Evolutionary conservation across 345 rosid genomes (phyloP), one percentile per base, ranked within the genome.

Genomic region (Draba incana): DNA sequence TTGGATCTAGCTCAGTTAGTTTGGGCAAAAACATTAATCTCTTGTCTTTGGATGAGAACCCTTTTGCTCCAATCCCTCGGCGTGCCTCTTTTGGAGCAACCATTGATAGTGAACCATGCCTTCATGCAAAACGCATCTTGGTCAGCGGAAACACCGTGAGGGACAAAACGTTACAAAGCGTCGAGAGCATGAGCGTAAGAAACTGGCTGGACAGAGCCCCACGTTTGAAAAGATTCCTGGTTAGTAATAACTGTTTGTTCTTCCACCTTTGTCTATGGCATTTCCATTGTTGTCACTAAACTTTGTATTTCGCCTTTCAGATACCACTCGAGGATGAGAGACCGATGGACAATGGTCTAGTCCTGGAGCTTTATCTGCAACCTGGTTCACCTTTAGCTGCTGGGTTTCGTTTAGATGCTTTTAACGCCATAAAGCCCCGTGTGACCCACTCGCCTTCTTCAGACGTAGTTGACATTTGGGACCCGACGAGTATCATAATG

Each of bases 11-110:
- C 75, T 94, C 97, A 58, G 80, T 94, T 50, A 87, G 82, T 78
- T 71, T 90, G 64, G 91, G 57, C 63, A 88, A 59, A 47, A 90
- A 86, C 80, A 71, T 93, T 33, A 86, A 77, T 80, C 90, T 91
- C 54, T 72, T 94, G 57, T 82, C 86, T 61, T 73, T 94, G 31
- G 97, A 94, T 59, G 97, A 87, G 75, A 94, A 91, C 78, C 97
- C 97, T 25, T 89, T 88, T 79, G 88, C 97, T 10, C 77, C 85
- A 70, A 83, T 78, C 42, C 84, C 71, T 49, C 79, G 94, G 1
- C 86, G 96, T 48, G 90, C 98, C 61, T 93, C 96, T 39, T 83
- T 85, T 75, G 91, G 96, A 76, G 99, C 95, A 53, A 75, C 89
- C 30, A 61, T 64, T 42, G 89, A 81, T 66, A 79, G 70, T 75